Percentiles rank a stretch among this genome's conserved stretches.
These are phyloP conservation scores for Xylariaceae sp. DNA, from an alignment of 2,329 filamentous ascomycete genomes.

Conservation along the genomic window DNA sequence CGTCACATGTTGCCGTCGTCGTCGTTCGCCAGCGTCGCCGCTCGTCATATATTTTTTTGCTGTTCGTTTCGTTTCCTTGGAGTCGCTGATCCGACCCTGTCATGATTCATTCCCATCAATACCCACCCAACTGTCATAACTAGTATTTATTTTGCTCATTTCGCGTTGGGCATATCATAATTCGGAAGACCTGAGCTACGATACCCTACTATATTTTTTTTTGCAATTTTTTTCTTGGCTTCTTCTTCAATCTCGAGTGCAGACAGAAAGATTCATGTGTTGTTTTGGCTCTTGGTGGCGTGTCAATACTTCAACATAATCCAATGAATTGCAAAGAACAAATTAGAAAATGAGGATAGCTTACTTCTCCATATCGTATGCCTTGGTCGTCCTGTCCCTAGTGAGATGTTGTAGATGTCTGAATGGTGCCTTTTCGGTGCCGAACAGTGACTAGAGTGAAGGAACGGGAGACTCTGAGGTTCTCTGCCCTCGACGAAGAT, in stretches of 20 bases:
- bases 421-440: not conserved
- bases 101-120: slow-evolving; percentile 16
- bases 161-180: slow-evolving; percentile 16
- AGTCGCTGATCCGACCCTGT: slow-evolving; percentile 13
- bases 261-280: slow-evolving; percentile 14
- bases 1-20: slow-evolving; percentile 14
- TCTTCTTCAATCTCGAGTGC: slow-evolving; percentile 3
- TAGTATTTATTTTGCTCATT: slow-evolving; percentile 14
- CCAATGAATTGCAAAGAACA: not conserved
- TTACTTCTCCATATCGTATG: slow-evolving; percentile 6
- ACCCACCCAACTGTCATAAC: slow-evolving; percentile 16
- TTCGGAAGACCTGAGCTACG: slow-evolving; percentile 18
- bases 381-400: not conserved
- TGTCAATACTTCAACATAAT: slow-evolving; percentile 6
- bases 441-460: not conserved
- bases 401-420: not conserved
- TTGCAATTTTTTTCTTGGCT: not conserved
- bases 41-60: slow-evolving; percentile 7
- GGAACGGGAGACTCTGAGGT: not conserved
- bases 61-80: slow-evolving; percentile 10
- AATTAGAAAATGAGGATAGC: slow-evolving; percentile 5
- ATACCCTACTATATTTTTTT: slow-evolving; percentile 18
- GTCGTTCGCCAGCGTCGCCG: slow-evolving; percentile 16
- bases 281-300: slow-evolving; percentile 6
- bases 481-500: not conserved